Percentiles rank a stretch among this genome's conserved stretches.
Evolutionary conservation across 2,329 filamentous ascomycete genomes (phyloP).

Genomic region (Beauveria sp.): DNA sequence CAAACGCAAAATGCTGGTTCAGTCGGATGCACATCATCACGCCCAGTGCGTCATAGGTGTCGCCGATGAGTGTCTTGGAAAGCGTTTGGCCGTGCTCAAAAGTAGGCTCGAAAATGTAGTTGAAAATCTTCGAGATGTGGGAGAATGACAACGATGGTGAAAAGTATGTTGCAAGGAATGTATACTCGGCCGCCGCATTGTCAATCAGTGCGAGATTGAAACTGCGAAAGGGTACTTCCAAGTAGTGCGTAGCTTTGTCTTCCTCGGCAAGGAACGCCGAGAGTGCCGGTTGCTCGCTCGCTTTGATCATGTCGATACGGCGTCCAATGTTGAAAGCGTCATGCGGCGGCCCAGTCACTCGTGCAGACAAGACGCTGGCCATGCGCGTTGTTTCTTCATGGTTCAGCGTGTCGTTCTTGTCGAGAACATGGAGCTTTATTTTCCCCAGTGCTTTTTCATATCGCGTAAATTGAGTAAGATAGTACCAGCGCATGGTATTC

Average conservation of each 20-base stretch:
- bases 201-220: conserved; percentile 93
- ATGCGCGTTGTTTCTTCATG: conserved; percentile 66
- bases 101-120: conserved; percentile 82
- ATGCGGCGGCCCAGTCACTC: conserved; percentile 52
- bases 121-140: conserved; percentile 73
- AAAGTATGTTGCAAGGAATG: conserved; percentile 88
- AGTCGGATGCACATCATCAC: conserved; percentile 85
- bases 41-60: conserved; percentile 77
- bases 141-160: conserved; percentile 67
- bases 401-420: conserved; percentile 76
- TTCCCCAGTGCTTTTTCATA: conserved; percentile 80
- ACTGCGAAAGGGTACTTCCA: conserved; percentile 86
- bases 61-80: conserved; percentile 67
- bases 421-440: conserved; percentile 73
- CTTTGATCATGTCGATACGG: conserved; percentile 73
- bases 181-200: conserved; percentile 91
- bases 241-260: conserved; percentile 74
- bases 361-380: conserved; percentile 45
- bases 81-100: conserved; percentile 74
- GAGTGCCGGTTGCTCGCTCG: conserved; percentile 64
- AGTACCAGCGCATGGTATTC: conserved; percentile 99
- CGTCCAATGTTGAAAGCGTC: conserved; percentile 87
- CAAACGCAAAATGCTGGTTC: conserved; percentile 91
- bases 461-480: conserved; percentile 79
- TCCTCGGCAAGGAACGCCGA: conserved; percentile 89